These are phyloP conservation scores for Aquilaria agallochum DNA, from an alignment of 441 rosid species.

Conservation along the genomic window DNA sequence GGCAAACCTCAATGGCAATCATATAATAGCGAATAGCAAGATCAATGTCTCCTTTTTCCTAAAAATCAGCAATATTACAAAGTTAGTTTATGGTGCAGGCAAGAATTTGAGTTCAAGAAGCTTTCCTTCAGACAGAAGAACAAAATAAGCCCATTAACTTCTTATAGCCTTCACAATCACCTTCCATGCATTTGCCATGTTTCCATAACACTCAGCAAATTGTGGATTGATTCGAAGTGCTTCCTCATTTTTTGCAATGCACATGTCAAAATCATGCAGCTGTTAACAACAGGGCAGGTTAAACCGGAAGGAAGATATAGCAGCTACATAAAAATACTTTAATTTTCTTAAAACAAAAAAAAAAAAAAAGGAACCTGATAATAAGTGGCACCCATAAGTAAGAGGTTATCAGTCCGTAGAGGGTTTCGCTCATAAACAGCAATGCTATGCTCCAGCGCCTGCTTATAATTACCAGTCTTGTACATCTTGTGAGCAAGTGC, in stretches of 20 bases:
- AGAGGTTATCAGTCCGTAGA: constrained; percentile 89
- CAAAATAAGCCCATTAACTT: neutral
- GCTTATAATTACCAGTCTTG: constrained; percentile 77
- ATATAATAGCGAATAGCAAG: constrained; percentile 89
- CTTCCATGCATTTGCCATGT: constrained; percentile 99
- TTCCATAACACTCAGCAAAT: constrained; percentile 99
- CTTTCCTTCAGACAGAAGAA: neutral
- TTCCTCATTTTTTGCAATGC: constrained; percentile 93
- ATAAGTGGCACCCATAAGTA: constrained; percentile 92
- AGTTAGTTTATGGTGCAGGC: neutral
- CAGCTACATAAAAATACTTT: neutral
- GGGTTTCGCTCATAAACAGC: constrained; percentile 77
- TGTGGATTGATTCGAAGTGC: constrained; percentile 91
- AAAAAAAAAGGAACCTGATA: constrained; percentile 62
- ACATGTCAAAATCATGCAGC: constrained; percentile 98
- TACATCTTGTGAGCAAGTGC: constrained; percentile 84
- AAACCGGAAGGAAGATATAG: no score
- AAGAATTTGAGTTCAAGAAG: neutral
- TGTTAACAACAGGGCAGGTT: constrained; percentile 15
- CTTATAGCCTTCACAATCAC: constrained; percentile 29
- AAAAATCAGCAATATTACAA: constrained; percentile 14
- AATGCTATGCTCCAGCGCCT: constrained; percentile 84
- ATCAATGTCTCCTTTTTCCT: constrained; percentile 98
- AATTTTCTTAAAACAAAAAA: neutral
- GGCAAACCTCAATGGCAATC: constrained; percentile 94